Evolutionary conservation across 2,329 filamentous ascomycete genomes (phyloP).

Genomic region (Gaeumannomyces tritici): DNA sequence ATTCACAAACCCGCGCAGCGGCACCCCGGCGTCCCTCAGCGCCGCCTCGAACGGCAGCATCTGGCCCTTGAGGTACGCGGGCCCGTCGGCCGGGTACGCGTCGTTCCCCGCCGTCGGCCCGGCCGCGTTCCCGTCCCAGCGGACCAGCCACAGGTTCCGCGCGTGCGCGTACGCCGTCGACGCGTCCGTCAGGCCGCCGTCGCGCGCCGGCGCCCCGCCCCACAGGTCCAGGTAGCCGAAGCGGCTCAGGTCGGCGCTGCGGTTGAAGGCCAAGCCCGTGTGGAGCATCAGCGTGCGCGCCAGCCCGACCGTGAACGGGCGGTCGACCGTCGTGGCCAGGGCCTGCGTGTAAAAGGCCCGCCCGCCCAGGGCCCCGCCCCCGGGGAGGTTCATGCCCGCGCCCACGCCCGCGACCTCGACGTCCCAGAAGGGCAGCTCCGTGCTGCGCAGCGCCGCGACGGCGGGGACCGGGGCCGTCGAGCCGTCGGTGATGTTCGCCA

Average conservation of each 20-base stretch:
- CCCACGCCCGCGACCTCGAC: background rate
- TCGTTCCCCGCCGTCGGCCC: too few relatives aligned
- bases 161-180: background rate
- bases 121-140: background rate
- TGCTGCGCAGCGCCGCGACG: background rate
- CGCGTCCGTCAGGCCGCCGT: background rate
- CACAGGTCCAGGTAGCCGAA: background rate
- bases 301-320: background rate
- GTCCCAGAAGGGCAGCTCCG: conserved; percentile 1
- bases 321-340: background rate
- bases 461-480: background rate
- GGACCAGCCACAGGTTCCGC: background rate
- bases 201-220: background rate
- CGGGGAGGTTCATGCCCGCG: background rate
- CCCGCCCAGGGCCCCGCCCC: background rate
- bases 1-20: background rate
- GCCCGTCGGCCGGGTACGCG: background rate
- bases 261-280: background rate
- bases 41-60: background rate
- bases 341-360: background rate
- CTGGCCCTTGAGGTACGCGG: background rate
- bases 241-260: background rate
- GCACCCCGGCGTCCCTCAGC: background rate
- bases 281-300: background rate
- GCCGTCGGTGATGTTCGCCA: background rate